Evolutionary conservation across 768 basidiomycete species (phyloP), one percentile per base, ranked within the genome.

Genomic region (Tylopilus plumbeoviolaceoides): DNA sequence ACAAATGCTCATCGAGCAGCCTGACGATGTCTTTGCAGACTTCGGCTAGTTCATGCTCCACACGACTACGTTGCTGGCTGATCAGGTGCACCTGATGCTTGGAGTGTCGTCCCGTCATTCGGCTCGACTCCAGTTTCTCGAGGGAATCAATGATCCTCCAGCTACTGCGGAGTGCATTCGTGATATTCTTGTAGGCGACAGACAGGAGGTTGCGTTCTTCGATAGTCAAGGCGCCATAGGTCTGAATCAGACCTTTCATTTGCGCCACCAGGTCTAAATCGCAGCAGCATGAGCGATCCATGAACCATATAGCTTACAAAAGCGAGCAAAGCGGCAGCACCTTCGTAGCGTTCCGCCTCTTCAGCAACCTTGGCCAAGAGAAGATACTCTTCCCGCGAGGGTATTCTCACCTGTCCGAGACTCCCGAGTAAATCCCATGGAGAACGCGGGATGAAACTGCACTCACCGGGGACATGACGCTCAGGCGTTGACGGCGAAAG

Each of bases 151-250:
- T 77, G 60, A 84, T 81, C 61, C 91, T 80, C 91, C 91, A 94
- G 59, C 89, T 90, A 45, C 83, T 85, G 50, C 91, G 85, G 54
- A 91, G 81, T 18, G 78, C 81, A 62, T 90, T 89, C 18, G 90
- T 95, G 58, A 88, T 75, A 69, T 92, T 92, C 79, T 94, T 95
- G 77, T 91, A 93, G 25, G 91, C 91, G 55, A 92, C 82, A 4
- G 91, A 93, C 52, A 93, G 80, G 33, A 94, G 78, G 70, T 89
- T 93, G 62, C 91, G 87, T 73, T 94, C 91, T 66, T 94, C 91
- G 59, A 87, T 78, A 45, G 84, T 83, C 57, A 92, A 79, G 53
- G 83, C 79, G 60, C 84, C 83, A 59, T 82, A 82, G 43, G 80
- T 75, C 50, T 81, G 78, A 67, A 85, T 81, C 57, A 91, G 80